These are phyloP conservation scores for Gloeostereum incarnatum DNA, from an alignment of 768 basidiomycete species.

Conservation along the genomic window DNA sequence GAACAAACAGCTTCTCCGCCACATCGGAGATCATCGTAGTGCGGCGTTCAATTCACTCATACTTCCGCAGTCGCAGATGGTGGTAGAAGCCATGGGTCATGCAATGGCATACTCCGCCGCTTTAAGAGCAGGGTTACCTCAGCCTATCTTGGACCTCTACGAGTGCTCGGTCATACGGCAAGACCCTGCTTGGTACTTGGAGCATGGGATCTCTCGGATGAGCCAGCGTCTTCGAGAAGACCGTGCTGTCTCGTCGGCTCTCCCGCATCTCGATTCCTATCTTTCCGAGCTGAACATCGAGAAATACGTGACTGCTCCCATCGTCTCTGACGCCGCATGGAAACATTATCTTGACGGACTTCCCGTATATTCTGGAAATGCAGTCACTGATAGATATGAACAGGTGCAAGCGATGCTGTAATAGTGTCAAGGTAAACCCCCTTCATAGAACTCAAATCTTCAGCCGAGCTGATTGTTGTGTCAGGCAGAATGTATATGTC, in stretches of 20 bases:
- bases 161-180: slow-evolving; percentile 41
- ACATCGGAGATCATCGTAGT: slow-evolving; percentile 37
- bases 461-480: no score
- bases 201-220: slow-evolving; percentile 38
- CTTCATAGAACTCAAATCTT: no score
- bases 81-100: slow-evolving; percentile 56
- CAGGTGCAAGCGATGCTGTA: slow-evolving; percentile 35
- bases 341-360: slow-evolving; percentile 31
- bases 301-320: slow-evolving; percentile 42
- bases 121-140: slow-evolving; percentile 29
- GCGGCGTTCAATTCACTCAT: slow-evolving; percentile 41
- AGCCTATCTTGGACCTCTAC: slow-evolving; percentile 45
- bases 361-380: slow-evolving; percentile 32
- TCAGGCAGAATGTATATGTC: no score
- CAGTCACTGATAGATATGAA: slow-evolving; percentile 21
- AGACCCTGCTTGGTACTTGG: slow-evolving; percentile 53
- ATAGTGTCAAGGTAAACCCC: no score
- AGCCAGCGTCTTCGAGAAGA: slow-evolving; percentile 40
- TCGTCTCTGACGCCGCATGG: slow-evolving; percentile 42
- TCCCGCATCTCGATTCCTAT: slow-evolving; percentile 31
- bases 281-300: slow-evolving; percentile 36
- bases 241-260: slow-evolving; percentile 29
- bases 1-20: slow-evolving; percentile 26
- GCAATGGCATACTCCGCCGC: slow-evolving; percentile 52
- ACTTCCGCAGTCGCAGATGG: slow-evolving; percentile 43